Base-by-base conservation (phyloP, 106 monocot genomes). In the Acorus calamus region DNA sequence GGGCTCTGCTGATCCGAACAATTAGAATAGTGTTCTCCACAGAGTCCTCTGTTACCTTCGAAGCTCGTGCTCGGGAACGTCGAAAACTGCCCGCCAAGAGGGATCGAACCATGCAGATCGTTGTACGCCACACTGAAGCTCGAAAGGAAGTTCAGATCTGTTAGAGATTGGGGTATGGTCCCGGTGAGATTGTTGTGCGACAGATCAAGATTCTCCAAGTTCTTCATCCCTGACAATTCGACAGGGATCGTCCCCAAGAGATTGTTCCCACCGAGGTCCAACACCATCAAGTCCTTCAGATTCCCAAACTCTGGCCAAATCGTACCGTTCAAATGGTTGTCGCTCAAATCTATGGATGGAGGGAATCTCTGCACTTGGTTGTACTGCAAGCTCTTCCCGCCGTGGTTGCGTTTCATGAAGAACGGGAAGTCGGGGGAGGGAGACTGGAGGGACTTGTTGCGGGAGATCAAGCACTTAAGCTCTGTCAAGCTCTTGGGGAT, bases 161-260 rank as follows among this genome's bases (percentile, higher is more conserved):
- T 70, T 50, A 84, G 59, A 4, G 76, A 64, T 5, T 50, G 50
- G 4, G 79, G 83, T 11, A 84, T 84, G 8, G 11, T 50, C 48
- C 79, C 83, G 2, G 66, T 63, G 49, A 84, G 76, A 68, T 79
- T 49, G 68, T 84, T 84, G 49, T 84, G 58, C 2, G 83, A 79
- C 45, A 84, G 63, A 69, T 79, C 76, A 44, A 84, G 46, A 41
- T 5, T 63, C 56, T 84, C 79, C 53, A 84, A 73, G 69, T 50
- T 84, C 3, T 28, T 11, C 79, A 84, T 79, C 2, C 44, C 47
- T 4, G 83, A 84, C 43, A 83, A 51, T 6, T 83, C 69, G 3
- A 57, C 49, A 3, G 83, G 83, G 66, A 79, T 84, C n/a, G 66
- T n/a, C 9, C 79, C 83, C 0, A 66, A 84, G 3, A 79, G 9